Conservation (phyloP, 1,139 yeast genomes). For the Magnusiomyces fungicola region DNA sequence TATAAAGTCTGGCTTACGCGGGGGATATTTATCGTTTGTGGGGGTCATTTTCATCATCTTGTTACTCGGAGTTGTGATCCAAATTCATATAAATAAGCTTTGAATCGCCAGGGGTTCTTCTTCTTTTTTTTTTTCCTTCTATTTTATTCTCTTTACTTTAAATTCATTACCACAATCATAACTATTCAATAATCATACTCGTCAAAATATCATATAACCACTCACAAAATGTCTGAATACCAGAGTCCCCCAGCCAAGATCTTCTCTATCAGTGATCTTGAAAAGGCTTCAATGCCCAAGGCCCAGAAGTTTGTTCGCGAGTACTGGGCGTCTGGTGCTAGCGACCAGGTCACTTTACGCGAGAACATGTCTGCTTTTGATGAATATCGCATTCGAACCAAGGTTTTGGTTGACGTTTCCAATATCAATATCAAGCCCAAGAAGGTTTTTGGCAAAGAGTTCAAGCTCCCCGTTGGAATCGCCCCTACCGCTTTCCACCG, state of each 20-base stretch:
- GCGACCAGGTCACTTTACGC: constrained; percentile 30
- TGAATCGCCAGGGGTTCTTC: too few relatives aligned
- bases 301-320: constrained; percentile 30
- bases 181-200: too few relatives aligned
- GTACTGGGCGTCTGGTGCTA: constrained; percentile 36
- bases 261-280: constrained; percentile 23
- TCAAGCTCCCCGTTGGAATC: constrained; percentile 50
- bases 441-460: constrained; percentile 37
- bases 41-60: too few relatives aligned
- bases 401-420: constrained; percentile 39
- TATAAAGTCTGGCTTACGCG: too few relatives aligned
- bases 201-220: too few relatives aligned
- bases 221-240: too few relatives aligned
- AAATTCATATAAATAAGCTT: too few relatives aligned
- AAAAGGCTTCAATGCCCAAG: constrained; percentile 24
- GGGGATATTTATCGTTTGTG: too few relatives aligned
- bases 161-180: too few relatives aligned
- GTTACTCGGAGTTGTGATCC: too few relatives aligned
- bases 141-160: too few relatives aligned
- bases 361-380: constrained; percentile 31
- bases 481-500: constrained; percentile 63
- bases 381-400: constrained; percentile 37
- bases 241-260: constrained; percentile 17
- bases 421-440: constrained; percentile 35
- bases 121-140: too few relatives aligned